Evolutionary conservation across 2,329 filamentous ascomycete genomes (phyloP), one percentile per base, ranked within the genome.

Genomic region (Claviceps maximensis): DNA sequence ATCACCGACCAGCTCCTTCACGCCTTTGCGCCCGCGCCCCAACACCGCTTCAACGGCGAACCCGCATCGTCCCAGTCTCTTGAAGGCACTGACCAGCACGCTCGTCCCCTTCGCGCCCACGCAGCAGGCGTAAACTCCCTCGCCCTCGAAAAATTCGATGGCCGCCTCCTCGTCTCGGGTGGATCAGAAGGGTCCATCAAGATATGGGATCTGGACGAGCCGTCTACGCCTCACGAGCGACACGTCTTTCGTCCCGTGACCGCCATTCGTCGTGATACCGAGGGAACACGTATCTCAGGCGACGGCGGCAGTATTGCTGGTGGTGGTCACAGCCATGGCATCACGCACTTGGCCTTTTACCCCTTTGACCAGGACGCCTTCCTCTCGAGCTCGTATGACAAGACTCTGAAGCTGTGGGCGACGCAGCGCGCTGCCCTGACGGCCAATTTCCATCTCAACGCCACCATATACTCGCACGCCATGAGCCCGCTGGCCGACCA

Each of bases 141-240:
- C 42, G 82, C 86, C 0, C 77, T 95, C 41, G 90, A 96, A 62
- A 80, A 82, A 49, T 89, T 93, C 62, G 87, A 93, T 57, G 88
- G 87, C 3, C 64, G 65, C 60, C 86, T 87, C 58, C 76, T 96
- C 57, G 69, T 95, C 2, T 95, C 90, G 0, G 91, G 88, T 4
- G 89, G 90, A 31, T 84, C 87, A 4, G 89, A 95, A 63, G 87
- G 86, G 10, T 86, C 86, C 1, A 81, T 96, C 62, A 86, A 83
- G 59, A 71, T 96, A 47, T 96, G 90, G 90, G 84, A 96, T 68
- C 77, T 96, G 7, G 86, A 95, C 61, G 71, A 77, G 49, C 72
- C 74, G 59, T 65, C 64, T 13, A 73, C 73, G 55, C 67, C 71
- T 6, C 71, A 69, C 57, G 65, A 56, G 56, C 66, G 66, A 38